Evolutionary conservation across 495 filamentous ascomycete species (phyloP).

Genomic region (Parachaetomium inaequale): DNA sequence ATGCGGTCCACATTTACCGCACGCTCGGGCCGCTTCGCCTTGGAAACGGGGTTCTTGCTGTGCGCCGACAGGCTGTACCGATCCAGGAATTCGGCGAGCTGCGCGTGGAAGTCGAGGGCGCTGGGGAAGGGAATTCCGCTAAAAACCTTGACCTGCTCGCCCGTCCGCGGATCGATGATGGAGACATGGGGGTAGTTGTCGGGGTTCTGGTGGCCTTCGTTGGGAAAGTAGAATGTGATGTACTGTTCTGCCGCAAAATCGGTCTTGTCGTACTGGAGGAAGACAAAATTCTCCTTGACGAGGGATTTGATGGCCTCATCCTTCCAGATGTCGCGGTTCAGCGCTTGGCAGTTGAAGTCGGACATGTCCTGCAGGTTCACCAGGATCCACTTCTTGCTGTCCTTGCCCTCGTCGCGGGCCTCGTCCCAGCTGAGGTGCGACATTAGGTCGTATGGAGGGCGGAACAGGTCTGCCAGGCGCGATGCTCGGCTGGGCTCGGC

Average conservation of each 20-base stretch:
- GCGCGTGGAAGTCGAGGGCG: slow-evolving; percentile 77
- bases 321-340: slow-evolving; percentile 97
- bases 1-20: slow-evolving; percentile 75
- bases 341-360: slow-evolving; percentile 84
- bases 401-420: slow-evolving; percentile 78
- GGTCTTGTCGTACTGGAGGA: slow-evolving; percentile 84
- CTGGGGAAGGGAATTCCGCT: slow-evolving; percentile 75
- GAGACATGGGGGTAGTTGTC: slow-evolving; percentile 85
- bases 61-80: slow-evolving; percentile 84
- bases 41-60: slow-evolving; percentile 87
- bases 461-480: slow-evolving; percentile 82
- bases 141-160: slow-evolving; percentile 97
- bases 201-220: slow-evolving; percentile 64
- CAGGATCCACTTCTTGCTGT: slow-evolving; percentile 85
- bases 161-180: slow-evolving; percentile 91
- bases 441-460: slow-evolving; percentile 88
- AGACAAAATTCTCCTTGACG: slow-evolving; percentile 87
- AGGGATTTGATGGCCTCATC: slow-evolving; percentile 70
- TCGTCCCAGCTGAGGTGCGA: slow-evolving; percentile 68
- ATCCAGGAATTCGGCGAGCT: slow-evolving; percentile 92
- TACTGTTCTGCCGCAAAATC: slow-evolving; percentile 74
- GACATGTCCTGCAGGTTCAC: slow-evolving; percentile 92
- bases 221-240: slow-evolving; percentile 83
- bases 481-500: slow-evolving; percentile 28
- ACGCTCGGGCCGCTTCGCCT: slow-evolving; percentile 65